Base-by-base conservation (phyloP, 169 alveolate species). In the Ichthyophthirius multifiliis region DNA sequence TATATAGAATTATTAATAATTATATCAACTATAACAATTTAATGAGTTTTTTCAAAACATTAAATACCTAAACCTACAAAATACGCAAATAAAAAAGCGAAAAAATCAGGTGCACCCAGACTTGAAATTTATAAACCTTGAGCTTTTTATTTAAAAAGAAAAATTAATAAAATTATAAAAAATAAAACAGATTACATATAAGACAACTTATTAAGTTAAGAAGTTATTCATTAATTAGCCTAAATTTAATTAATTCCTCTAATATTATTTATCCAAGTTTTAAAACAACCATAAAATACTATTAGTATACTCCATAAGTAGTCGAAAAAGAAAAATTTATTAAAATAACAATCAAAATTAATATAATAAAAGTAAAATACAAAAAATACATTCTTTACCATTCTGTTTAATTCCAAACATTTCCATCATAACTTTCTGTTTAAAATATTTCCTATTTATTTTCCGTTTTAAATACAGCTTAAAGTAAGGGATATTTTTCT, bases 331-430 rank as follows among this genome's bases (percentile, higher is more conserved):
- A 88, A 35, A 89, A 86, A n/a, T 87, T 74, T 18, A 86, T 65
- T n/a, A 84, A 37, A n/a, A 81, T 79, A 1, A 86, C 43, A 32
- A 74, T 63, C n/a, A 84, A 20, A 62, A 81, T 75, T 16, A 89
- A 31, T 44, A 84, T 63, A 47, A 89, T 76, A 9, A 82, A 12
- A 13, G 91, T 76, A 18, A 80, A 76, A 84, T 81, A 89, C 23
- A 87, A 32, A 64, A 85, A 82, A 55, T 83, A 74, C 13, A 75
- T 34, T 55, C 95, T 48, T 65, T 88, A 89, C 94, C 96, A 92
- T 48, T 47, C 63, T n/a, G 74, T 83, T 77, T 65, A 88, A 48
- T 83, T 87, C 94, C 94, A 92, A 48, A 90, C 71, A 71, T 92
- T 92, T 12, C 94, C 94, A 74, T 85, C 90, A 45, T 67, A 84